Evolutionary conservation across 2,329 filamentous ascomycete species (phyloP), one percentile per base, ranked within the genome.

Genomic region (Escovopsis weberi): DNA sequence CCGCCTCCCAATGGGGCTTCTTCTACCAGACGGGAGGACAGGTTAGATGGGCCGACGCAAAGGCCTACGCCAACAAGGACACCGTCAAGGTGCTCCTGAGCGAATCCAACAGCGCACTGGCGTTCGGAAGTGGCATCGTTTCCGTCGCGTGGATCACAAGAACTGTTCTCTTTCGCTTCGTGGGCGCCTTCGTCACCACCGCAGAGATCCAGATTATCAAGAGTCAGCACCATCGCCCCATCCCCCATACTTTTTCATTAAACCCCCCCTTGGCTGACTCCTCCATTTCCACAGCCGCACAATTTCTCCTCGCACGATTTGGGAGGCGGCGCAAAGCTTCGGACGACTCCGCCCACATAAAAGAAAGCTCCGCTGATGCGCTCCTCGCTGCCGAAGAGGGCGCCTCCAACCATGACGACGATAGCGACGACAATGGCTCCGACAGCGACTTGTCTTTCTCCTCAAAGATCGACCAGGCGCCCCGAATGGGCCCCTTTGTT

Each of bases 1-100:
- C 56, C 18, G 47, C 57, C 3, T 57, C 56, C 6, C 56, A 60
- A 39, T 46, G 59, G 10, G 56, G 56, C 26, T 60, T 60, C 39
- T 60, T 47, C 40, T 46, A 49, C 39, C 51, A 58, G 39, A 58
- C 57, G 0, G 57, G 57, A 12, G 57, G 55, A 26, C 55, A 59
- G 42, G 46, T 60, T 9, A 52, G 59, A 39, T 60, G 57, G 57
- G 50, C 48, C 28, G 58, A 60, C 43, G 58, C 54, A 11, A 46
- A 47, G 34, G 41, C 53, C 10, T 58, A 58, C 37, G 54, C 58
- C 28, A 54, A 52, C 45, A 52, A 54, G 40, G 58, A 59, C 37
- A 53, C 51, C 15, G 48, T 57, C 26, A 58, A 59, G 47, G 51
- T 60, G 19, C 45, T 59, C 26, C 48, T 60, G 9, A 57, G 51